Base-by-base conservation (phyloP, 805 yeast genomes). In the Zygosaccharomyces siamensis region DNA sequence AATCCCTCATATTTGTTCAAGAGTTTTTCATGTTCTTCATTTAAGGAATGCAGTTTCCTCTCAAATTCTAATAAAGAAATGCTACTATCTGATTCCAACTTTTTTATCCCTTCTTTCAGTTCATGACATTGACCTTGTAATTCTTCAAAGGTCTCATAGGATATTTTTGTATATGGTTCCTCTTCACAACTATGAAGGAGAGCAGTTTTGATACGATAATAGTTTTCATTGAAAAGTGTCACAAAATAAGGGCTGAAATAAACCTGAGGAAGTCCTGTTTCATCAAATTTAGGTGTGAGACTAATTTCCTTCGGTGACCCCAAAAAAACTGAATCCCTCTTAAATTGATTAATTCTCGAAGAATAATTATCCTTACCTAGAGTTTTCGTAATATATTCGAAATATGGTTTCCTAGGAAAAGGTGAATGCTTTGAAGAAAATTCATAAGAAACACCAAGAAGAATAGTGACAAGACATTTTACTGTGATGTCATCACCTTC, bases 191-290 rank as follows among this genome's bases (percentile, higher is more conserved):
- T 88, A 52, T 81, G 84, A 31, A 81, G 81, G 31, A 92, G 68
- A 0, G 96, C 83, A 39, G 81, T 76, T 52, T 77, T 77, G 24
- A 93, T 79, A 49, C 97, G 74, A 27, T 73, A 66, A 52, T 76
- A 80, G 58, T 88, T 85, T 2, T 85, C 93, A 52, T 81, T 81
- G 38, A 93, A 69, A 45, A 89, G 69, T 3, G 70, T 71, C 3
- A 86, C 81, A 62, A 88, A 88, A 2, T 74, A 67, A 0, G 77
- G 62, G 49, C 83, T 84, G 60, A 93, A 84, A 58, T 77, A 89
- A 1, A 92, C 85, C 49, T 81, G 79, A 0, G 98, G 99, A 37
- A 92, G 74, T 1, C 99, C 99, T 1, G 95, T 81, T 2, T 81
- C 83, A 62, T 89, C 96, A 53, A 78, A 76, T 3, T 73, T 72